These are phyloP conservation scores for Beauveria varroae DNA, from an alignment of 2,329 filamentous ascomycete species.

Conservation along the genomic window DNA sequence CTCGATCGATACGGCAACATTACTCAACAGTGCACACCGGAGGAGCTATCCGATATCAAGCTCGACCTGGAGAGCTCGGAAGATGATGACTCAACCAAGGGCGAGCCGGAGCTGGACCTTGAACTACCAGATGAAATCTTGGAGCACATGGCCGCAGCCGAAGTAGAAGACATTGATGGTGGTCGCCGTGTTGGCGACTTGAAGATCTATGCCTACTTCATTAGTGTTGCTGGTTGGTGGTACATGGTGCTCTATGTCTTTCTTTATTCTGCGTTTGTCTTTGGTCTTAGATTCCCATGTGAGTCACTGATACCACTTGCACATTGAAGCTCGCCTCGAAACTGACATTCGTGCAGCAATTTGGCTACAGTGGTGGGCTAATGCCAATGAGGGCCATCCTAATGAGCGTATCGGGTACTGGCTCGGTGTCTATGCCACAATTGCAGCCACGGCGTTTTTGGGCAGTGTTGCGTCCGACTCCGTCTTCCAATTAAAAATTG, in stretches of 20 bases:
- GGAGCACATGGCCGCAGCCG: constrained; percentile 11
- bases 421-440: constrained; percentile 16
- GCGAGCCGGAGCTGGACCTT: not conserved
- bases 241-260: constrained; percentile 15
- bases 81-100: not conserved
- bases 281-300: constrained; percentile 18
- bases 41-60: constrained; percentile 9
- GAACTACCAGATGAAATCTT: constrained; percentile 15
- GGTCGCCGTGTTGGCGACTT: constrained; percentile 14
- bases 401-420: constrained; percentile 18
- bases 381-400: constrained; percentile 15
- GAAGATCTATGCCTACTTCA: constrained; percentile 16
- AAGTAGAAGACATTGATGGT: constrained; percentile 11
- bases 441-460: constrained; percentile 14
- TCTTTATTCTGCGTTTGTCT: constrained; percentile 15
- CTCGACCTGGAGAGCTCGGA: not conserved
- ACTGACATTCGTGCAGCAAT: constrained; percentile 14
- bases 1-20: constrained; percentile 18
- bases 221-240: constrained; percentile 14
- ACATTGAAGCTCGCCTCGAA: not conserved
- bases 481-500: constrained; percentile 17
- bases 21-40: constrained; percentile 16
- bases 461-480: constrained; percentile 12
- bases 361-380: constrained; percentile 22
- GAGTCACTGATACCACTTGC: not conserved